A percentile compares a stretch with the other conserved stretches of the same genome.
phyloP scores from a whole-genome alignment of 2,329 filamentous ascomycete species.

The Ceratocystiopsis sp. region DNA sequence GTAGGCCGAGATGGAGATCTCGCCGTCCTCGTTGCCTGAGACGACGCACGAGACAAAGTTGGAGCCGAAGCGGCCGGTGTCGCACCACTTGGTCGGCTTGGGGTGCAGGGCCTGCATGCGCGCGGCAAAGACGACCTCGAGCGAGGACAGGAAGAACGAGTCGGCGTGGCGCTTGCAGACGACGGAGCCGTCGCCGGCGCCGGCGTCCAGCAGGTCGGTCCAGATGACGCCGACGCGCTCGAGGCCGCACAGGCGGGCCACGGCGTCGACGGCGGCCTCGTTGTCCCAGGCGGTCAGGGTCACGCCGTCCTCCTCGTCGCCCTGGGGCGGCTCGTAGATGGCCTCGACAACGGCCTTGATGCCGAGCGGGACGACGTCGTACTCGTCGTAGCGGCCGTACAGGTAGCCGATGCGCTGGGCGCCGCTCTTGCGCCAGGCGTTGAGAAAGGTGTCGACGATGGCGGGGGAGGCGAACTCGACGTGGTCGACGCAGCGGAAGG shows the following conservation, averaged over 20 bases:
- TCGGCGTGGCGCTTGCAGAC: constrained; percentile 92
- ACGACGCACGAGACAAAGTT: constrained; percentile 95
- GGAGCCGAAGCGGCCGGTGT: constrained; percentile 82
- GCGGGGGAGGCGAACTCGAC: constrained; percentile 82
- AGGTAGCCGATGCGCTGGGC: constrained; percentile 74
- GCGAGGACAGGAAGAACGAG: constrained; percentile 83
- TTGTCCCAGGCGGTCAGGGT: constrained; percentile 73
- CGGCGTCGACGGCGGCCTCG: constrained; percentile 61
- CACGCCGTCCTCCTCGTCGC: constrained; percentile 76
- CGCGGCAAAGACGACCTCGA: constrained; percentile 80
- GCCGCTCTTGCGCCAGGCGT: constrained; percentile 80
- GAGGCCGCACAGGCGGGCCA: constrained; percentile 69
- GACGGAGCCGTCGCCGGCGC: constrained; percentile 66
- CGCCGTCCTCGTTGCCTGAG: constrained; percentile 77
- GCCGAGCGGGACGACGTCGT: constrained; percentile 80
- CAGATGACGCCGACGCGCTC: constrained; percentile 86
- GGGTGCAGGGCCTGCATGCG: constrained; percentile 77
- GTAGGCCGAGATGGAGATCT: constrained; percentile 80
- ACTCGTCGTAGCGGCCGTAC: constrained; percentile 82
- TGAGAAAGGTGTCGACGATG: constrained; percentile 76
- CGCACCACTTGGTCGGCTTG: constrained; percentile 90
- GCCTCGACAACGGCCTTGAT: constrained; percentile 93
- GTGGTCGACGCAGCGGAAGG: constrained; percentile 94
- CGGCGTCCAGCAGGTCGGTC: constrained; percentile 77
- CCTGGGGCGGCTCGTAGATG: constrained; percentile 89